A percentile compares a stretch with the other conserved stretches of the same genome.
Evolutionary conservation across 768 basidiomycete species (phyloP).

Genomic region (Mycena sanguinolenta): DNA sequence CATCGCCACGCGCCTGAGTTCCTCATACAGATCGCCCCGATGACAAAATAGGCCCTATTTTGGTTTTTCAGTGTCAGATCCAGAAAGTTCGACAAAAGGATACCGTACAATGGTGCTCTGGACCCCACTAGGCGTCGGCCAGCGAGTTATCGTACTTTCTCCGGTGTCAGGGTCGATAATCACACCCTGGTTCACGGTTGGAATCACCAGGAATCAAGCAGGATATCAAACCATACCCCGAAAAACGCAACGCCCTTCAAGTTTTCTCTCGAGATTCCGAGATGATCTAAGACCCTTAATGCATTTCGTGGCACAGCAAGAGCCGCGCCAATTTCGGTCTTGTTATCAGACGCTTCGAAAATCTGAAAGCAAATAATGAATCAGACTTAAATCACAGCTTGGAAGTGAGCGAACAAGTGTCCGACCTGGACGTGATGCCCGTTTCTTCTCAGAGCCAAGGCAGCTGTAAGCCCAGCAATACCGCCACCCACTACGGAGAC

Average conservation of each 20-base stretch:
- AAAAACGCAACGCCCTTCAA: slow-evolving; percentile 17
- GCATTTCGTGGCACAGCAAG: slow-evolving; percentile 23
- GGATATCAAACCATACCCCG: slow-evolving; percentile 11
- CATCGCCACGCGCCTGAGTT: slow-evolving; percentile 1
- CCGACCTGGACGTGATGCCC: background rate
- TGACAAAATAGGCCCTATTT: slow-evolving; percentile 20
- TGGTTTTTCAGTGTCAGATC: background rate
- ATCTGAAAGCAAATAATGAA: slow-evolving; percentile 8
- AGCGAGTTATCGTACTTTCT: slow-evolving; percentile 3
- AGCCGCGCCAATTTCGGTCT: slow-evolving; percentile 31
- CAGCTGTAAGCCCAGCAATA: slow-evolving; percentile 14
- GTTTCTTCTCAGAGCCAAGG: background rate
- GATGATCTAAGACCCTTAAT: slow-evolving; percentile 20
- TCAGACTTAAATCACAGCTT: background rate
- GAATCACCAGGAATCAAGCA: background rate
- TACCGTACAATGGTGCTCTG: background rate
- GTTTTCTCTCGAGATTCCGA: slow-evolving; percentile 24
- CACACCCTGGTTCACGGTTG: background rate
- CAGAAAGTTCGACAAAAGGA: background rate
- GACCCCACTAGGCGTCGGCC: background rate
- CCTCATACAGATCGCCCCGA: slow-evolving; percentile 29
- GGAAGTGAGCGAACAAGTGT: background rate
- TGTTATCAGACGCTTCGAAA: slow-evolving; percentile 25
- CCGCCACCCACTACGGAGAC: slow-evolving; percentile 32
- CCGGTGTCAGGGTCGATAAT: slow-evolving; percentile 8